Evolutionary conservation across 805 yeast species (phyloP).

Genomic region (Teunomyces panamensis): DNA sequence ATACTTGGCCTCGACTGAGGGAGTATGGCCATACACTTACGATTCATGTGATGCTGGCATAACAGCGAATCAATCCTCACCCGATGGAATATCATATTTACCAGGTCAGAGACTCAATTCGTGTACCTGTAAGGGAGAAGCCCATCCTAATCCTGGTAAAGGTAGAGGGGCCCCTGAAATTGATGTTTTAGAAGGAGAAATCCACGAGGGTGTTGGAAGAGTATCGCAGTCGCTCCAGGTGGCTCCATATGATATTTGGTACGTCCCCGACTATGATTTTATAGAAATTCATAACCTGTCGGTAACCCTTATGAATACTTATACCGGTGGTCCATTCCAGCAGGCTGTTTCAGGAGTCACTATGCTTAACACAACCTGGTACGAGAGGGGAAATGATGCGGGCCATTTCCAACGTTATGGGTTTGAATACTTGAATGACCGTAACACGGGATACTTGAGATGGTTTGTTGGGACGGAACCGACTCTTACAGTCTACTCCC

Average conservation of each 20-base stretch:
- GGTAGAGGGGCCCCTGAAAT: slow-evolving; percentile 99
- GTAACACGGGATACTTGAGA: slow-evolving; percentile 65
- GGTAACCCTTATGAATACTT: slow-evolving; percentile 78
- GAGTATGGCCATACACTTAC: slow-evolving; percentile 93
- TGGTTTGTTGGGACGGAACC: slow-evolving; percentile 88
- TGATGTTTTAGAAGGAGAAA: slow-evolving; percentile 86
- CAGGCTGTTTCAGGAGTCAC: slow-evolving; percentile 87
- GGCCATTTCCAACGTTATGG: slow-evolving; percentile 70
- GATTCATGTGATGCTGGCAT: slow-evolving; percentile 90
- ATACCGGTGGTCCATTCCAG: slow-evolving; percentile 91
- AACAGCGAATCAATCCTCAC: slow-evolving; percentile 86
- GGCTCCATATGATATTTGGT: slow-evolving; percentile 96
- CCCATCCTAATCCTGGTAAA: slow-evolving; percentile 81
- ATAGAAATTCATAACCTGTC: slow-evolving; percentile 68
- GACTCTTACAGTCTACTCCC: slow-evolving; percentile 68
- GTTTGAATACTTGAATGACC: slow-evolving; percentile 73
- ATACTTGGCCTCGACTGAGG: slow-evolving; percentile 80
- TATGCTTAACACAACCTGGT: slow-evolving; percentile 80
- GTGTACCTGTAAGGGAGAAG: slow-evolving; percentile 80
- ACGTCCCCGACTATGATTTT: slow-evolving; percentile 81
- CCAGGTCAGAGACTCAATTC: slow-evolving; percentile 77
- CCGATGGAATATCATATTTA: slow-evolving; percentile 83
- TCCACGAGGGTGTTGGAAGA: slow-evolving; percentile 55
- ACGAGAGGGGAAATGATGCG: slow-evolving; percentile 55
- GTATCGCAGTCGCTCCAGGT: slow-evolving; percentile 91